These are phyloP conservation scores for Henckelia pumila DNA, from an alignment of 257 asterid genomes.

Conservation along the genomic window DNA sequence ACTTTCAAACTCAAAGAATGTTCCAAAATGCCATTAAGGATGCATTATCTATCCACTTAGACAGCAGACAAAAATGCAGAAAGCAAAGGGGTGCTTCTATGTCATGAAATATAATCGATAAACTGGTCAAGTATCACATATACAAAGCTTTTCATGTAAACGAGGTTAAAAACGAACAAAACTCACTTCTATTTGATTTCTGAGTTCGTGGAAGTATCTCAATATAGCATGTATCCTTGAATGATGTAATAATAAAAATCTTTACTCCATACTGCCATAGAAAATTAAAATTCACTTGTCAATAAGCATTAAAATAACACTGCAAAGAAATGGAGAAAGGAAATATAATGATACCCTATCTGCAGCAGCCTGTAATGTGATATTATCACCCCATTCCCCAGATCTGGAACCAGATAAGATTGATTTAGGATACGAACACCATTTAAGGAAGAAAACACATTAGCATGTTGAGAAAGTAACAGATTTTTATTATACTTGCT, in stretches of 20 bases:
- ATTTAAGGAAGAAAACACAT: neutral
- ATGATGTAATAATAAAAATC: constrained; percentile 80
- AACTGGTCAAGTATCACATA: neutral
- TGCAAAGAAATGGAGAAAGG: neutral
- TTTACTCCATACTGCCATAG: constrained; percentile 71
- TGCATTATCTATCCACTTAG: neutral
- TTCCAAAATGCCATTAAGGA: neutral
- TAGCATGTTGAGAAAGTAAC: neutral
- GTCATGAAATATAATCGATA: neutral
- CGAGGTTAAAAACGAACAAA: neutral
- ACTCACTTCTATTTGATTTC: constrained; percentile 77
- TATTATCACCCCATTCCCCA: constrained; percentile 98
- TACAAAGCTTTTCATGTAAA: neutral
- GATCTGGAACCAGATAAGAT: constrained; percentile 41
- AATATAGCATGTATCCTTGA: constrained; percentile 89
- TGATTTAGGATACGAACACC: constrained; percentile 8
- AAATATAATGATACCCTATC: constrained; percentile 57
- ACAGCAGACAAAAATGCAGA: neutral
- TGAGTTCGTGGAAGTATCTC: constrained; percentile 78
- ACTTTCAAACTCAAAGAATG: neutral
- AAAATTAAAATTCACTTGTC: neutral
- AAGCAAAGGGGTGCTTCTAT: neutral
- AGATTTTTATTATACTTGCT: constrained; percentile 48
- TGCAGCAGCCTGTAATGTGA: constrained; percentile 94
- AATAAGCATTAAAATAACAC: neutral